Evolutionary conservation across 2,329 filamentous ascomycete species (phyloP).

Genomic region (Tolypocladium nubicola): DNA sequence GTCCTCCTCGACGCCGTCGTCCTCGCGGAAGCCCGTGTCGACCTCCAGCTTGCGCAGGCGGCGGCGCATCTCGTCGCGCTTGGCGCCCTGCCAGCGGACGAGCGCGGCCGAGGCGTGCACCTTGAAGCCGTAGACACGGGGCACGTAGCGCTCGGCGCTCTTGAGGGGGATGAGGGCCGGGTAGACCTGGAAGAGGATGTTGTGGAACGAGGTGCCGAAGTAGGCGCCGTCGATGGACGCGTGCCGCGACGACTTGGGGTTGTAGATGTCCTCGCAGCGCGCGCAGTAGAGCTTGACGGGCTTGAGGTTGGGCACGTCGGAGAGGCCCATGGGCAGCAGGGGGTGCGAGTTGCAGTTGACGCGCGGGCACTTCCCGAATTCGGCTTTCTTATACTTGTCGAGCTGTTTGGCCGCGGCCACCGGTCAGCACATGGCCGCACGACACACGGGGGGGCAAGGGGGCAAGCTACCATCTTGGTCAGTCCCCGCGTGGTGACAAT

Average conservation of each 20-base stretch:
- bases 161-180: conserved; percentile 81
- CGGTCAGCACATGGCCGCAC: neutral
- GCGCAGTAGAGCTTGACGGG: conserved; percentile 96
- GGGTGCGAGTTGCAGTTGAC: conserved; percentile 92
- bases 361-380: conserved; percentile 96
- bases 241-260: conserved; percentile 94
- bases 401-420: conserved; percentile 46
- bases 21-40: conserved; percentile 70
- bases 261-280: conserved; percentile 97
- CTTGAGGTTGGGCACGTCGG: conserved; percentile 77
- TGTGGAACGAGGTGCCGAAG: conserved; percentile 97
- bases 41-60: conserved; percentile 62
- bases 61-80: conserved; percentile 72
- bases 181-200: conserved; percentile 98
- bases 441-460: neutral
- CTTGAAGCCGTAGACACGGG: conserved; percentile 88
- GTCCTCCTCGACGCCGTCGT: conserved; percentile 47
- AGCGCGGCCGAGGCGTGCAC: conserved; percentile 84
- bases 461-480: conserved; percentile 72
- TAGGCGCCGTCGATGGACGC: conserved; percentile 94
- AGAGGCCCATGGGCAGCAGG: conserved; percentile 87
- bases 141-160: conserved; percentile 75
- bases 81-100: conserved; percentile 79
- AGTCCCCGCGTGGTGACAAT: conserved; percentile 92
- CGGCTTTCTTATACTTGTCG: conserved; percentile 96